Percentiles rank a stretch among this genome's conserved stretches.
phyloP scores from a whole-genome alignment of 345 rosid genomes.

The Eucalyptus dawsonii region DNA sequence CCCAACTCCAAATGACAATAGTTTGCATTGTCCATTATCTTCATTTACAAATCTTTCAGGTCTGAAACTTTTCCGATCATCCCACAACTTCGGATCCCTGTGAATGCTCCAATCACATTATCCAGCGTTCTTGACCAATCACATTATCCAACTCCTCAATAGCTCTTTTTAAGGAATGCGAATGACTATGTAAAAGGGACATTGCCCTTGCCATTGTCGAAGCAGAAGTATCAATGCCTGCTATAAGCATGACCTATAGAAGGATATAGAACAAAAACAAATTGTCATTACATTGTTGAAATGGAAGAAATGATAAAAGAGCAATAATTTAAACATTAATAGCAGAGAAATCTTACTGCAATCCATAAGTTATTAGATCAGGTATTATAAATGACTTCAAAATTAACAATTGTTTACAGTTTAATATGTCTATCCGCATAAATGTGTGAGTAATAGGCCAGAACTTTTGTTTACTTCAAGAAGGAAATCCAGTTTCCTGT shows the following conservation, averaged over 20 bases:
- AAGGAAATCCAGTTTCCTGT: neutral
- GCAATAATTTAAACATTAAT: neutral
- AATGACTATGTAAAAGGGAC: too few relatives aligned
- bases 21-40: neutral
- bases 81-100: constrained; percentile 30
- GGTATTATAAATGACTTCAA: neutral
- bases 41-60: constrained; percentile 31
- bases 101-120: constrained; percentile 48
- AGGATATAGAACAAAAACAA: too few relatives aligned
- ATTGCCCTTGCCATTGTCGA: too few relatives aligned
- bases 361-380: too few relatives aligned
- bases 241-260: too few relatives aligned
- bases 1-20: neutral
- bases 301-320: neutral
- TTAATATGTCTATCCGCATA: neutral
- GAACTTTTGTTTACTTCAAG: neutral
- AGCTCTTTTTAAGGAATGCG: too few relatives aligned
- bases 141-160: too few relatives aligned
- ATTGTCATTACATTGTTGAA: neutral
- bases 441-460: neutral
- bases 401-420: neutral
- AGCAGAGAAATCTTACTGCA: too few relatives aligned
- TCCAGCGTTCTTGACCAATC: too few relatives aligned
- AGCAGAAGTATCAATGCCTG: too few relatives aligned
- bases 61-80: constrained; percentile 20